Evolutionary conservation across 1,284 basidiomycete species (phyloP).

Genomic region (Puccinia brachypodii): DNA sequence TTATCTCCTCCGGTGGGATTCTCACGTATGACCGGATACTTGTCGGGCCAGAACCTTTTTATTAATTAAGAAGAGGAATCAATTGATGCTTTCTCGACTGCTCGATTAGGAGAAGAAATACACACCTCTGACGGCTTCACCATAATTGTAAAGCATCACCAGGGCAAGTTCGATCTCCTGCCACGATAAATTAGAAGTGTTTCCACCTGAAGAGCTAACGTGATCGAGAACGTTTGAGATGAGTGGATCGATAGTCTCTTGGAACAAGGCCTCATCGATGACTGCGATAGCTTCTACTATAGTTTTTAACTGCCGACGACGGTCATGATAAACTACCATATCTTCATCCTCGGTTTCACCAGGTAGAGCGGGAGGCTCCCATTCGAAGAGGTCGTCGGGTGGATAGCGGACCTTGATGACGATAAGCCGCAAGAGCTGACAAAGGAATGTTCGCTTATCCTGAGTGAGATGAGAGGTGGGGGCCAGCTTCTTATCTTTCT

Average conservation of each 20-base stretch:
- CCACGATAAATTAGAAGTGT: constrained; percentile 71
- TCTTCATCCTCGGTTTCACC: constrained; percentile 88
- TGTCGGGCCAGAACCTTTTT: constrained; percentile 27
- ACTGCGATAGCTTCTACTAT: constrained; percentile 78
- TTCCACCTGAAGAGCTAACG: constrained; percentile 62
- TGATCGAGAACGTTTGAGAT: constrained; percentile 71
- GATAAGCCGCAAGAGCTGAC: constrained; percentile 74
- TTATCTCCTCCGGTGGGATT: constrained; percentile 41
- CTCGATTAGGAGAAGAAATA: not conserved
- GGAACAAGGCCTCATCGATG: constrained; percentile 78
- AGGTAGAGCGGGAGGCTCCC: constrained; percentile 79
- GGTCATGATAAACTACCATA: constrained; percentile 74
- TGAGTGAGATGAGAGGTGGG: constrained; percentile 67
- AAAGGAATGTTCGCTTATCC: constrained; percentile 75
- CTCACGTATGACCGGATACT: constrained; percentile 37
- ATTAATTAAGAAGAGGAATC: not conserved
- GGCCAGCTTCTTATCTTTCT: constrained; percentile 70
- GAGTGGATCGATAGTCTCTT: constrained; percentile 69
- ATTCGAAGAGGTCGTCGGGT: constrained; percentile 68
- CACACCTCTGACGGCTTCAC: constrained; percentile 63
- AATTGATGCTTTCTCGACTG: not conserved
- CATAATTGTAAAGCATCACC: constrained; percentile 88
- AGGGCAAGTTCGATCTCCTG: constrained; percentile 89
- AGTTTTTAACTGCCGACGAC: constrained; percentile 81
- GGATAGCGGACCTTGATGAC: constrained; percentile 69